These are phyloP conservation scores for Rubroboletus satanas DNA, from an alignment of 768 basidiomycete genomes.

Conservation along the genomic window DNA sequence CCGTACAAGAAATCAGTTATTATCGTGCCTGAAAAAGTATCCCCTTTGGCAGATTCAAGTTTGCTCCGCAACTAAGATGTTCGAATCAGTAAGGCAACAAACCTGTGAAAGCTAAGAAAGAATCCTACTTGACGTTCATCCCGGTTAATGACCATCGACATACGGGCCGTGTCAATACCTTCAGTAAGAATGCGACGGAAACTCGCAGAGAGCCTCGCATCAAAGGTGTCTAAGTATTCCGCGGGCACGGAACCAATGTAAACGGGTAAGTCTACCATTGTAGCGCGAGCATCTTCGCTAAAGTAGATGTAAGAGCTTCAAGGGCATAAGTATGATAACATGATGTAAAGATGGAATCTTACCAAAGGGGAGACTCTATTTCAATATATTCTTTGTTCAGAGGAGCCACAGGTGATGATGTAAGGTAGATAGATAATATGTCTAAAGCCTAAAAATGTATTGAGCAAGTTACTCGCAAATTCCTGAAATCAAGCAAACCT, in stretches of 20 bases:
- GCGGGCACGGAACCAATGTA: constrained; percentile 83
- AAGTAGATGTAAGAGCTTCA: constrained; percentile 82
- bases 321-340: constrained; percentile 10
- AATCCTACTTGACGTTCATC: constrained; percentile 77
- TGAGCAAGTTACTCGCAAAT: background rate
- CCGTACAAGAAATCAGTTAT: constrained; percentile 89
- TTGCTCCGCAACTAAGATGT: constrained; percentile 68
- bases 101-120: background rate
- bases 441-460: constrained; percentile 65
- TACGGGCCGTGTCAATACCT: constrained; percentile 87
- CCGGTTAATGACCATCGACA: constrained; percentile 79
- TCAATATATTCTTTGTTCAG: constrained; percentile 92
- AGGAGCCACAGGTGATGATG: constrained; percentile 77
- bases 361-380: constrained; percentile 87
- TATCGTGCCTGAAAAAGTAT: constrained; percentile 69
- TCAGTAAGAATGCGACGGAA: constrained; percentile 64
- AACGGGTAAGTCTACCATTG: constrained; percentile 66
- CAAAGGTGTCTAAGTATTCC: constrained; percentile 72
- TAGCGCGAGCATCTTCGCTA: constrained; percentile 70
- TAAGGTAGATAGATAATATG: constrained; percentile 82
- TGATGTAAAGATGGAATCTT: constrained; percentile 14
- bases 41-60: constrained; percentile 79
- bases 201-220: constrained; percentile 61
- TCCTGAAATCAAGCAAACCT: constrained; percentile 38
- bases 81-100: constrained; percentile 1